Conservation (phyloP, 441 rosid species). For the Adansonia rubrostipa region DNA sequence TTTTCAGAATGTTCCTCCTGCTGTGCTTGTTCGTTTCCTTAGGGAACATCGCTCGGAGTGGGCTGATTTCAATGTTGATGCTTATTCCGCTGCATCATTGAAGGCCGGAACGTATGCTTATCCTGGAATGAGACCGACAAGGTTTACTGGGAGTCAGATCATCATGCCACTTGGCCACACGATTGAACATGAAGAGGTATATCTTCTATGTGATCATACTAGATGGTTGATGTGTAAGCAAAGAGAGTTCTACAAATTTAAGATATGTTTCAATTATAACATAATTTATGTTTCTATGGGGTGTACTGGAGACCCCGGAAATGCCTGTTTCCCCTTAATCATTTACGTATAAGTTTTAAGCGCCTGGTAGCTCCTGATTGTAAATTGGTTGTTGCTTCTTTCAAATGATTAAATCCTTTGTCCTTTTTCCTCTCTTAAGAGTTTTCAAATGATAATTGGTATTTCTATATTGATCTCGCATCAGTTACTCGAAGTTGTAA, state of each 20-base stretch:
- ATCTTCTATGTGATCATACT: neutral
- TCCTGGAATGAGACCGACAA: conserved; percentile 87
- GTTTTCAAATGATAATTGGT: neutral
- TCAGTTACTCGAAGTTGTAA: conserved; percentile 88
- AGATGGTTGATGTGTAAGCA: neutral
- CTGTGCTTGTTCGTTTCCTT: conserved; percentile 86
- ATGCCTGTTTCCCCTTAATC: neutral
- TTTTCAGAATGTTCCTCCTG: conserved; percentile 89
- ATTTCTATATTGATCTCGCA: neutral
- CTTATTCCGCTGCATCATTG: conserved; percentile 84
- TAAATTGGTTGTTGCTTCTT: neutral
- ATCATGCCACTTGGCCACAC: conserved; percentile 98
- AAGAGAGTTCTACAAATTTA: neutral
- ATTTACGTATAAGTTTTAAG: neutral
- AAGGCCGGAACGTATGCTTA: conserved; percentile 79
- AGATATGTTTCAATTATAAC: neutral
- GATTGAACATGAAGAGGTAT: conserved; percentile 93
- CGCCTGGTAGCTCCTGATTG: neutral
- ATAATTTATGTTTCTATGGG: neutral
- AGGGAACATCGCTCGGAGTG: conserved; percentile 98
- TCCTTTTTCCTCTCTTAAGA: neutral
- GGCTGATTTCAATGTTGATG: conserved; percentile 98
- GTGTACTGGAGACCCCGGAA: neutral
- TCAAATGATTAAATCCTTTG: neutral
- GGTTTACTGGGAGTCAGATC: conserved; percentile 91